These are phyloP conservation scores for Candida ulmi DNA, from an alignment of 805 yeast genomes.

Conservation along the genomic window DNA sequence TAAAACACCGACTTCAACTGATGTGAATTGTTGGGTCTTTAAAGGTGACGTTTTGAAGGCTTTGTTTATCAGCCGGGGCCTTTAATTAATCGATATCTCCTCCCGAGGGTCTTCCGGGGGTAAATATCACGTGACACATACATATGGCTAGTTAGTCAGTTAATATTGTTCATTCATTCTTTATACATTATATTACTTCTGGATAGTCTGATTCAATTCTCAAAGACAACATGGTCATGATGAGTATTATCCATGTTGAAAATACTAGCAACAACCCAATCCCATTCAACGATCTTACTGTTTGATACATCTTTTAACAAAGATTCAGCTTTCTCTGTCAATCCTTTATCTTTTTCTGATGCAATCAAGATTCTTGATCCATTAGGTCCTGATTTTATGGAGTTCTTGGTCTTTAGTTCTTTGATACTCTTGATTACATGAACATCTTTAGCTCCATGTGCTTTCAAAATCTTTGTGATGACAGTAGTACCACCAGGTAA, in stretches of 20 bases:
- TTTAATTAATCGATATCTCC: too few species aligned
- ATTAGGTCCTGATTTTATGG: constrained; percentile 11
- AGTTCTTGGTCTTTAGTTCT: constrained; percentile 17
- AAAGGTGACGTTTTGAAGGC: too few species aligned
- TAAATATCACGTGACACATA: too few species aligned
- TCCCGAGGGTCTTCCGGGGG: too few species aligned
- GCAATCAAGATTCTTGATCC: constrained; percentile 24
- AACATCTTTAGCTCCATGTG: constrained; percentile 48
- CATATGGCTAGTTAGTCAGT: too few species aligned
- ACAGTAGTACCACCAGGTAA: constrained; percentile 57
- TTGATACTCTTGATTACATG: constrained; percentile 23
- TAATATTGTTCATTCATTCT: too few species aligned
- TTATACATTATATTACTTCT: too few species aligned
- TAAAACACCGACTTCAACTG: too few species aligned
- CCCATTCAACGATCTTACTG: constrained; percentile 50
- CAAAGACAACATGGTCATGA: constrained; percentile 5
- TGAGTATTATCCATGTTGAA: constrained; percentile 36
- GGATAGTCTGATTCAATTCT: too few species aligned
- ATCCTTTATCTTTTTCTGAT: constrained; percentile 25
- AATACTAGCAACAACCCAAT: constrained; percentile 55
- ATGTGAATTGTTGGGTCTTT: too few species aligned
- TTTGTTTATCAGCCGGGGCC: too few species aligned
- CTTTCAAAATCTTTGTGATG: constrained; percentile 48
- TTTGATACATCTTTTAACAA: constrained; percentile 15
- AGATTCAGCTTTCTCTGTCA: constrained; percentile 26